phyloP scores from a whole-genome alignment of 108 stramenopile species.

The Cylindrotheca fusiformis region DNA sequence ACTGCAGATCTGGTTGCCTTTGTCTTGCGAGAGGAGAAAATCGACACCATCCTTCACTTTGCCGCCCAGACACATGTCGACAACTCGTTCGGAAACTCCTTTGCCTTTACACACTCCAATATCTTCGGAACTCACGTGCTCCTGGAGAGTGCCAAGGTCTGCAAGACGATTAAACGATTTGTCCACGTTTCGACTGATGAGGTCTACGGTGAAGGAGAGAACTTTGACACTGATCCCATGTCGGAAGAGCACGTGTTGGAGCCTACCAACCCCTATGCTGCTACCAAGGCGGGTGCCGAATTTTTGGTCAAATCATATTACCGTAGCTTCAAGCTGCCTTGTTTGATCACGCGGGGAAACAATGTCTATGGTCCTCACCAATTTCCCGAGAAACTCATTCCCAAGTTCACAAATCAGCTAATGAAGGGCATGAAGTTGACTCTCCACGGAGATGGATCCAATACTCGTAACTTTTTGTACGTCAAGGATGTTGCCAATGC shows the following conservation, averaged over 20 bases:
- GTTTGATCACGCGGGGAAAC: slow-evolving; percentile 97
- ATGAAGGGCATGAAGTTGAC: slow-evolving; percentile 86
- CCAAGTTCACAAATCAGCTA: slow-evolving; percentile 98
- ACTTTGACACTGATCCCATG: slow-evolving; percentile 93
- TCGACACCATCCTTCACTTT: slow-evolving; percentile 99
- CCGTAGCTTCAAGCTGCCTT: slow-evolving; percentile 90
- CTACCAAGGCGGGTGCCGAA: slow-evolving; percentile 99
- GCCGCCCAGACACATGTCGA: slow-evolving; percentile 98
- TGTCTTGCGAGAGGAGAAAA: slow-evolving; percentile 88
- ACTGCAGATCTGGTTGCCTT: slow-evolving; percentile 93
- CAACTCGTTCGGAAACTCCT: slow-evolving; percentile 99
- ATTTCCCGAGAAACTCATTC: slow-evolving; percentile 99
- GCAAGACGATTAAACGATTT: slow-evolving; percentile 82
- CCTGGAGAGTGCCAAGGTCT: slow-evolving; percentile 93
- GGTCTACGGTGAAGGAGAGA: slow-evolving; percentile 97
- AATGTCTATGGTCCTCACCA: slow-evolving; percentile 99
- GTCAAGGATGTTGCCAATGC: slow-evolving; percentile 97
- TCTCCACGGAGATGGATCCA: slow-evolving; percentile 95
- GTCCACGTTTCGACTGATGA: slow-evolving; percentile 98
- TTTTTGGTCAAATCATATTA: slow-evolving; percentile 95
- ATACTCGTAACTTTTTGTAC: slow-evolving; percentile 96
- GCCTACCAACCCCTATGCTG: slow-evolving; percentile 99
- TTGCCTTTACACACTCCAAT: slow-evolving; percentile 98
- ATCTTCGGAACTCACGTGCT: slow-evolving; percentile 98
- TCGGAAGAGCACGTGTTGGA: slow-evolving; percentile 94